Evolutionary conservation across 2,329 filamentous ascomycete species (phyloP), one percentile per base, ranked within the genome.

Genomic region (Hirsutella thompsonii): DNA sequence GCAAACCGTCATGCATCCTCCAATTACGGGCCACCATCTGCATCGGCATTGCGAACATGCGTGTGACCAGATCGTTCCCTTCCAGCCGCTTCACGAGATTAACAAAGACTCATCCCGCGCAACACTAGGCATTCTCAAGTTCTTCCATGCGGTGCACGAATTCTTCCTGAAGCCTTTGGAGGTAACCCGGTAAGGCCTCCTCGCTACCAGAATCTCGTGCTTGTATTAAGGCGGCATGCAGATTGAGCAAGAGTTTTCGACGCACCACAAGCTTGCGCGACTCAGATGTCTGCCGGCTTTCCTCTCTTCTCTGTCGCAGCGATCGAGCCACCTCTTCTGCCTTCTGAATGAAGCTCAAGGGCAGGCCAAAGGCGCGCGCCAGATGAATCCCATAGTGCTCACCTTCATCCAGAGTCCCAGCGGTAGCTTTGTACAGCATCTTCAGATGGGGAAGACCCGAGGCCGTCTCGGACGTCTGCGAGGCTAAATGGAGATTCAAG

Each of bases 371-470:
- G 0, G 87, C 73, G 26, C 76, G 76, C 0, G 90, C 88, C 3
- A 95, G 70, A 1, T 79, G 71, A n/a, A 95, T 72, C 0, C 92
- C 92, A 52, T 98, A 98, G 49, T 87, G 79, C 3, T 57, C 49
- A 36, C 76, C 67, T 41, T 86, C 78, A 42, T 76, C 63, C 1
- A 85, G 74, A 0, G 74, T 75, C 0, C 92, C 90, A 13, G 81
- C 72, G 1, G 75, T 69, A 30, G 95, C 73, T 47, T 80, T 89
- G 62, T 96, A 96, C 0, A 92, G 67, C 88, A 96, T 95, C 0
- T 73, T 85, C 63, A 94, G 83, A 29, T 73, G 76, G 1, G 67
- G 66, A 3, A 64, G 48, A 1, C 76, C 68, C 2, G 70, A 64
- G 2, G 72, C 61, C 1, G 63, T 58, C 1, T 54, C 53, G 0